A percentile compares a stretch with the other conserved stretches of the same genome.
phyloP scores from a whole-genome alignment of 225 moss, liverwort and hornwort species.

The Sphagnum tenellum region DNA sequence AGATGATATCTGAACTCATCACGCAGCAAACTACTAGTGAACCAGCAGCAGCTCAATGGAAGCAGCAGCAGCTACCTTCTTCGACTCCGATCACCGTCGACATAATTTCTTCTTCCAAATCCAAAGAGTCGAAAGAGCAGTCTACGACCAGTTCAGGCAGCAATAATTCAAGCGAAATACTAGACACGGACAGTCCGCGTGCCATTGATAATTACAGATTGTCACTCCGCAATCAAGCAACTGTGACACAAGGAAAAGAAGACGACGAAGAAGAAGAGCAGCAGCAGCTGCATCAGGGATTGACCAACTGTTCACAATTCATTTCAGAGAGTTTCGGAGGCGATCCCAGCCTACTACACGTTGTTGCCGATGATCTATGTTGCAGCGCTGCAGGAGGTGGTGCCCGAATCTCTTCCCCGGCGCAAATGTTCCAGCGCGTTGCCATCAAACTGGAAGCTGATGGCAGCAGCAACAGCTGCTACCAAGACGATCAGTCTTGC shows the following conservation, averaged over 20 bases:
- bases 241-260: no score
- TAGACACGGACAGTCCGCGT: conserved; percentile 74
- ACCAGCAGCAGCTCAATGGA: background rate
- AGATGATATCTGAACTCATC: background rate
- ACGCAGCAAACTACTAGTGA: no score
- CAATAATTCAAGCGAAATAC: conserved; percentile 58
- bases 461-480: background rate
- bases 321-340: conserved; percentile 19
- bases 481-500: conserved; percentile 24
- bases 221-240: background rate
- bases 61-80: conserved; percentile 5
- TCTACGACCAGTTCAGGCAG: conserved; percentile 60
- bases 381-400: no score
- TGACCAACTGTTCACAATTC: conserved; percentile 8
- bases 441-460: conserved; percentile 28
- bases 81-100: conserved; percentile 14
- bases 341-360: background rate
- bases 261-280: no score
- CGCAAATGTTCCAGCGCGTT: background rate
- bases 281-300: background rate
- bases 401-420: background rate
- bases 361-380: no score
- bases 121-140: conserved; percentile 24
- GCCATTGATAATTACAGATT: conserved; percentile 32
- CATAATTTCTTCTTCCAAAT: conserved; percentile 4